Evolutionary conservation across 2,329 filamentous ascomycete genomes (phyloP).

Genomic region (Hypoxylon sp.): DNA sequence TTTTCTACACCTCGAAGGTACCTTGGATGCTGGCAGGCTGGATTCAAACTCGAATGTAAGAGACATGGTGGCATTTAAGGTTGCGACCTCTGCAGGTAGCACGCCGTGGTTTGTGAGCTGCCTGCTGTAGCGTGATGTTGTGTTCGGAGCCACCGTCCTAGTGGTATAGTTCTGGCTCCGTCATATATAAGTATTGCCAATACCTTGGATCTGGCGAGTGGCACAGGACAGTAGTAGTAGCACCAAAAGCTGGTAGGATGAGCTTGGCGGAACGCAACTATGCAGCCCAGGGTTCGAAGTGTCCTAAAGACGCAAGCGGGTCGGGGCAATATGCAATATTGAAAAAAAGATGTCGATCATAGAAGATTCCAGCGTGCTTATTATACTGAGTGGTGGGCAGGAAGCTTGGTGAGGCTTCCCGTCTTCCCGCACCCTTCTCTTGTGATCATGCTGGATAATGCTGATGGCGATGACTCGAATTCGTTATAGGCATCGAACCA

Average conservation of each 20-base stretch:
- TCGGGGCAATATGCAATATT: conserved; percentile 42
- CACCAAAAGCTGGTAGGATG: conserved; percentile 41
- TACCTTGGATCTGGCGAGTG: conserved; percentile 35
- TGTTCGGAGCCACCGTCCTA: conserved; percentile 26
- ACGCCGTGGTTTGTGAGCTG: conserved; percentile 30
- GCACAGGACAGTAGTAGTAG: conserved; percentile 37
- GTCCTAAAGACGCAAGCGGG: conserved; percentile 32
- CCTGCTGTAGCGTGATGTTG: conserved; percentile 30
- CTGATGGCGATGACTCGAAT: conserved; percentile 36
- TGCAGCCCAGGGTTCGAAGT: conserved; percentile 37
- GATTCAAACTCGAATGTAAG: conserved; percentile 25
- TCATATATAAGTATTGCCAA: conserved; percentile 38
- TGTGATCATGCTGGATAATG: conserved; percentile 18
- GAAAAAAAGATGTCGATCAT: conserved; percentile 46
- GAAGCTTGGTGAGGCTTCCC: conserved; percentile 33
- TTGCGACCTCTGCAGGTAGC: conserved; percentile 29
- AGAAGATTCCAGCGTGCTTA: conserved; percentile 44
- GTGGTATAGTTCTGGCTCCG: conserved; percentile 30
- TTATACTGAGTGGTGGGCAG: conserved; percentile 29
- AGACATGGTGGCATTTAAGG: conserved; percentile 36
- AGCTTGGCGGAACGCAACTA: conserved; percentile 43
- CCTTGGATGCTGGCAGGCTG: conserved; percentile 7
- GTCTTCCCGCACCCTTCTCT: conserved; percentile 31
- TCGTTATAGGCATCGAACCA: conserved; percentile 30
- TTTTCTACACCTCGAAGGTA: conserved; percentile 13